These are phyloP conservation scores for Umbelopsis isabellina DNA, from an alignment of 192 early-diverging fungal genomes.

Conservation along the genomic window DNA sequence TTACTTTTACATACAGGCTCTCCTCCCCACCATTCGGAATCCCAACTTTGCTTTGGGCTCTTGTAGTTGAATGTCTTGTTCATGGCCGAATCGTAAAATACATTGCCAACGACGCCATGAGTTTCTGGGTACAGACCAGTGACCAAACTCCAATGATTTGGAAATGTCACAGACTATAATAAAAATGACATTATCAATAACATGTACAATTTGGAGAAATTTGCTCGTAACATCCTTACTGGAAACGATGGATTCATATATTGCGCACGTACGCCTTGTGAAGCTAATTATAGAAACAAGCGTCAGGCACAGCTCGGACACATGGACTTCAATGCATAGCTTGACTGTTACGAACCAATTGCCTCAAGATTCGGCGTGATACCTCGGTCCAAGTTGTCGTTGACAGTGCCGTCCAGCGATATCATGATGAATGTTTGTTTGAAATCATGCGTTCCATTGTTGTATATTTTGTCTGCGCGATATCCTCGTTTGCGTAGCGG, in stretches of 20 bases:
- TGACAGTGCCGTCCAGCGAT: slow-evolving; percentile 85
- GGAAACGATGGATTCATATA: slow-evolving; percentile 77
- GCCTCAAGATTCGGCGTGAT: slow-evolving; percentile 72
- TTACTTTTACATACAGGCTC: slow-evolving; percentile 67
- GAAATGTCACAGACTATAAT: slow-evolving; percentile 74
- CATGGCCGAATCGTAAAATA: slow-evolving; percentile 73
- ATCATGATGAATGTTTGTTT: slow-evolving; percentile 74
- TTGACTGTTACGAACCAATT: slow-evolving; percentile 60
- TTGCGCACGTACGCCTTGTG: slow-evolving; percentile 55
- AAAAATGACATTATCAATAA: not conserved
- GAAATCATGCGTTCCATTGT: slow-evolving; percentile 74
- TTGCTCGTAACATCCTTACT: slow-evolving; percentile 23
- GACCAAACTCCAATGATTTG: slow-evolving; percentile 90
- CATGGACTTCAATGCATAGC: not conserved
- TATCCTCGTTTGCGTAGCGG: slow-evolving; percentile 10
- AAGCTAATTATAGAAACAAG: slow-evolving; percentile 32
- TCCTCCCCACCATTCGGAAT: slow-evolving; percentile 87
- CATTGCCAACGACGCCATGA: slow-evolving; percentile 90
- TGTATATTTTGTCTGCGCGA: slow-evolving; percentile 31
- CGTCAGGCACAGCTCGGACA: not conserved
- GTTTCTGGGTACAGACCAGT: slow-evolving; percentile 91
- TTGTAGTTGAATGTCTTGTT: slow-evolving; percentile 84
- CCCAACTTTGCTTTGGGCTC: slow-evolving; percentile 58
- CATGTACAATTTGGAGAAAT: not conserved
- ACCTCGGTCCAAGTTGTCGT: slow-evolving; percentile 77